Conservation (phyloP, 1,284 basidiomycete genomes). For the Volvariella volvacea region DNA sequence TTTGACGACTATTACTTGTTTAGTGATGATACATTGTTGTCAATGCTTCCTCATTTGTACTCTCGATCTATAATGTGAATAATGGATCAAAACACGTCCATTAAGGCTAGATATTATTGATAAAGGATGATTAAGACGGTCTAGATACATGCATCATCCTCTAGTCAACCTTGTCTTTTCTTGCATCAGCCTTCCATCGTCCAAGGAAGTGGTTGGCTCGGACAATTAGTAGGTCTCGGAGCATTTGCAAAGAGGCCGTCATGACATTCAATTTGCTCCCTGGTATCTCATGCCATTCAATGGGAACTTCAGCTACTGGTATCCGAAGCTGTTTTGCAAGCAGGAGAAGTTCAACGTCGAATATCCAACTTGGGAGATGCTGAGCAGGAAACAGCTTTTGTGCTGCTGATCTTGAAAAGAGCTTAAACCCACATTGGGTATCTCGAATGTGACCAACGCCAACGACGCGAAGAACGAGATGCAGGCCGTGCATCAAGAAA, state of each 20-base stretch:
- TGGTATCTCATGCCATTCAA: conserved; percentile 88
- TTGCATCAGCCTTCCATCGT: conserved; percentile 37
- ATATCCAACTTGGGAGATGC: conserved; percentile 87
- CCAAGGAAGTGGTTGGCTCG: conserved; percentile 79
- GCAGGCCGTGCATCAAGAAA: conserved; percentile 87
- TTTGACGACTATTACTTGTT: too few species aligned
- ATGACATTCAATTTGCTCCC: conserved; percentile 89
- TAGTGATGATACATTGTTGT: too few species aligned
- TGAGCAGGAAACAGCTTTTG: conserved; percentile 77
- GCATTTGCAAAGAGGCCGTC: conserved; percentile 82
- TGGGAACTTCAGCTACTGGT: conserved; percentile 79
- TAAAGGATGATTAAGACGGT: too few species aligned
- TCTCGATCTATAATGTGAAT: too few species aligned
- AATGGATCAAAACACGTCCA: too few species aligned
- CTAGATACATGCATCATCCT: too few species aligned
- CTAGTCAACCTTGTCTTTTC: too few species aligned
- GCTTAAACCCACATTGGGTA: conserved; percentile 96
- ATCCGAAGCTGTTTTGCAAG: conserved; percentile 71
- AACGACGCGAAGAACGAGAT: conserved; percentile 76
- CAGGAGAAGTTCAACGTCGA: conserved; percentile 93
- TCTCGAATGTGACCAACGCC: conserved; percentile 86
- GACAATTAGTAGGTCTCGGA: conserved; percentile 79
- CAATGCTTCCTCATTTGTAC: too few species aligned
- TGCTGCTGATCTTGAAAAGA: conserved; percentile 79
- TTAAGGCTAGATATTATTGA: too few species aligned